These are phyloP conservation scores for Colletotrichum spaethianum DNA, from an alignment of 2,329 filamentous ascomycete species.

Conservation along the genomic window DNA sequence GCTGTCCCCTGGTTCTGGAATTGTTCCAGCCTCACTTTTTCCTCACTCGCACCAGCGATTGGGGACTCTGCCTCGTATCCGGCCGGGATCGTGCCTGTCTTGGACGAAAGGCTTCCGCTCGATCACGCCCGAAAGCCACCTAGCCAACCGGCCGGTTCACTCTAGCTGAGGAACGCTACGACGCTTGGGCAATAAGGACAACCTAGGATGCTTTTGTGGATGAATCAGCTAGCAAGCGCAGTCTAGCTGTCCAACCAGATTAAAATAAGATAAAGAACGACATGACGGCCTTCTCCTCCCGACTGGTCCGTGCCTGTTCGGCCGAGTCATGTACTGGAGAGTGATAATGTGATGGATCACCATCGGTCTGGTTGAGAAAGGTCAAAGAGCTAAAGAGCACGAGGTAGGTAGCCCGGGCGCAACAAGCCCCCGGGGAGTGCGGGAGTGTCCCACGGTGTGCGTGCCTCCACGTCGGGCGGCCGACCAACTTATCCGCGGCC, in stretches of 20 bases:
- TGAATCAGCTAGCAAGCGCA: neutral
- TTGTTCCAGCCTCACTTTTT: slow-evolving; percentile 20
- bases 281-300: slow-evolving; percentile 24
- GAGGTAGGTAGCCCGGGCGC: slow-evolving; percentile 12
- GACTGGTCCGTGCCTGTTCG: slow-evolving; percentile 12
- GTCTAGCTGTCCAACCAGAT: neutral
- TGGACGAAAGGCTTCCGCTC: neutral
- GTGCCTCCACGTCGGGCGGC: neutral
- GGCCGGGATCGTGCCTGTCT: slow-evolving; percentile 23
- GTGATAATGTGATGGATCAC: neutral
- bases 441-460: no score
- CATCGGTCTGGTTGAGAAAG: neutral
- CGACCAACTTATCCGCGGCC: slow-evolving; percentile 3
- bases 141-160: slow-evolving; percentile 3
- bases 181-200: neutral
- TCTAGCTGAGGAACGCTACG: slow-evolving; percentile 3
- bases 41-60: neutral
- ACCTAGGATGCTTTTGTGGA: neutral
- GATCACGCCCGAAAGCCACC: neutral
- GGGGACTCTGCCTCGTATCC: slow-evolving; percentile 23
- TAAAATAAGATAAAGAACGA: no score
- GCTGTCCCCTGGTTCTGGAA: slow-evolving; percentile 32
- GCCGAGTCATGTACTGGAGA: slow-evolving; percentile 20
- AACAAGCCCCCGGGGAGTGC: slow-evolving; percentile 7
- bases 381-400: slow-evolving; percentile 4